phyloP scores from a whole-genome alignment of 2,329 filamentous ascomycete genomes.

The Ascochyta rabiei region DNA sequence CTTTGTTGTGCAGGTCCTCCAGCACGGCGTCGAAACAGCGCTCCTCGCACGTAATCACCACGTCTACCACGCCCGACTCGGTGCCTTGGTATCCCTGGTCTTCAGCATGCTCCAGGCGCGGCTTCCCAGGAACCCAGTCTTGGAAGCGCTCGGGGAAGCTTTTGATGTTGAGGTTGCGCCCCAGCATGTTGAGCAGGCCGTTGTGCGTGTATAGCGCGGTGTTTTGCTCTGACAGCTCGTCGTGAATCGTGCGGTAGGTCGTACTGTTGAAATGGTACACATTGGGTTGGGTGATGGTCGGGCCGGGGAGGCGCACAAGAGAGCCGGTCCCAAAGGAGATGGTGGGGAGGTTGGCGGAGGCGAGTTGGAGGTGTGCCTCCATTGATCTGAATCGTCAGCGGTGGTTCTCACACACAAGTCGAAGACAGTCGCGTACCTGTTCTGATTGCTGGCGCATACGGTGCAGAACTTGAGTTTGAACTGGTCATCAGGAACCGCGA shows the following conservation, averaged over 20 bases:
- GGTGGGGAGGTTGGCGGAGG: constrained; percentile 84
- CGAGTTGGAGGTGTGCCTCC: constrained; percentile 96
- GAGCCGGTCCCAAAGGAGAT: constrained; percentile 98
- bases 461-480: constrained; percentile 97
- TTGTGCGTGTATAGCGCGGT: constrained; percentile 86
- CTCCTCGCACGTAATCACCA: constrained; percentile 97
- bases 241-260: constrained; percentile 93
- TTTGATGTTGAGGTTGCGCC: constrained; percentile 89
- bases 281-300: constrained; percentile 89
- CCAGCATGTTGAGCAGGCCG: constrained; percentile 93
- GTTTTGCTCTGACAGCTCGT: constrained; percentile 86
- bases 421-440: constrained; percentile 64
- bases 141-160: constrained; percentile 97
- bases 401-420: too few species aligned
- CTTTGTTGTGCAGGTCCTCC: constrained; percentile 87
- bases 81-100: constrained; percentile 80
- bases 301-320: constrained; percentile 89
- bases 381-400: constrained; percentile 68
- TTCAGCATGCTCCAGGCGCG: constrained; percentile 71
- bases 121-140: constrained; percentile 90
- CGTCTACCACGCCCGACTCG: constrained; percentile 87
- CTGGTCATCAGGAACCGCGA: constrained; percentile 52
- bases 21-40: constrained; percentile 97
- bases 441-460: constrained; percentile 98
- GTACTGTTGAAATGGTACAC: constrained; percentile 98